phyloP scores from a whole-genome alignment of 2,329 filamentous ascomycete species.

The Clonostachys rhizophaga region DNA sequence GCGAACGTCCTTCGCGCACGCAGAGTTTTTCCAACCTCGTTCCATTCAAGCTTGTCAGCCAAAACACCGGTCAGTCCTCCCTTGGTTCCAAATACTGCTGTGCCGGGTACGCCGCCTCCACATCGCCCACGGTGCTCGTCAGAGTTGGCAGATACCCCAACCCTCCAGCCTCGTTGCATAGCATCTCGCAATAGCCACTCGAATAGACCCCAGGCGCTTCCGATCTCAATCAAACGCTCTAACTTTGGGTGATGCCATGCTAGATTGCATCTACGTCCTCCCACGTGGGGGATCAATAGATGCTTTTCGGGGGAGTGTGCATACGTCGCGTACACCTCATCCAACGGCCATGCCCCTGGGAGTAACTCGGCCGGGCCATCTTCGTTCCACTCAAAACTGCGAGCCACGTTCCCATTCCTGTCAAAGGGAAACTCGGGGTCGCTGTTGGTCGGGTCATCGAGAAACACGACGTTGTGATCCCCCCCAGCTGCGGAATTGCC shows the following conservation, averaged over 20 bases:
- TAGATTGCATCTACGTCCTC: slow-evolving; percentile 23
- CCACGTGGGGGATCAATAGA: slow-evolving; percentile 27
- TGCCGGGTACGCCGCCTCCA: slow-evolving; percentile 25
- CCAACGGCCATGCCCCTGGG: slow-evolving; percentile 25
- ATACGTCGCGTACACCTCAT: slow-evolving; percentile 28
- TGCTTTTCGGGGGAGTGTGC: slow-evolving; percentile 19
- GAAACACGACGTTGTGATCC: slow-evolving; percentile 26
- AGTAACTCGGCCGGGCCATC: slow-evolving; percentile 19
- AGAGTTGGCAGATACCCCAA: slow-evolving; percentile 25
- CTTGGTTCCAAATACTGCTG: slow-evolving; percentile 22
- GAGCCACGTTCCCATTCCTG: slow-evolving; percentile 20
- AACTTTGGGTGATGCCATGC: slow-evolving; percentile 26
- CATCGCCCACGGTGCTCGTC: slow-evolving; percentile 27
- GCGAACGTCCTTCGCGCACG: slow-evolving; percentile 19
- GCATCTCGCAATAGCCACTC: slow-evolving; percentile 25
- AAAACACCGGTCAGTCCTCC: slow-evolving; percentile 19
- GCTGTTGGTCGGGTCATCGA: slow-evolving; percentile 14
- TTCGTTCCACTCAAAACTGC: slow-evolving; percentile 29
- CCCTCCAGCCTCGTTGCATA: slow-evolving; percentile 19
- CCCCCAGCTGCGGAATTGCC: slow-evolving; percentile 25
- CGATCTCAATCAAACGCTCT: slow-evolving; percentile 25
- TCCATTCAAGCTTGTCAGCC: slow-evolving; percentile 9
- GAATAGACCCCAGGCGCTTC: slow-evolving; percentile 25
- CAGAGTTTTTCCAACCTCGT: slow-evolving; percentile 12
- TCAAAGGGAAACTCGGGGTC: slow-evolving; percentile 20